These are phyloP conservation scores for Ustilago tritici DNA, from an alignment of 1,284 basidiomycete species.

Conservation along the genomic window DNA sequence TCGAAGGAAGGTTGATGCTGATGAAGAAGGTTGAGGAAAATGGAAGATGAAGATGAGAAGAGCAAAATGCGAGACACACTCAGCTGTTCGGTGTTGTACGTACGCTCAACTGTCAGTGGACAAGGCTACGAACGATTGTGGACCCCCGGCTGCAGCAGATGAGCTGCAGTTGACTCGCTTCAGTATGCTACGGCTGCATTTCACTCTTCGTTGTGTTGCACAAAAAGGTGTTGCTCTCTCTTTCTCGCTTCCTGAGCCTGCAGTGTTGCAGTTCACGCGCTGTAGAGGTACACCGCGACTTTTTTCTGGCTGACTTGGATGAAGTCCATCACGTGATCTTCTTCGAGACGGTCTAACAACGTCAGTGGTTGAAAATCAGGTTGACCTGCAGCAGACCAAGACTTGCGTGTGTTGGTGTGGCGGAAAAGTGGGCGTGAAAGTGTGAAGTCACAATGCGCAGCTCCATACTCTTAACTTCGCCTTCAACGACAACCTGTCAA, in stretches of 20 bases:
- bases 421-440: not conserved
- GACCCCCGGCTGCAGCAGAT: constrained; percentile 1
- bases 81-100: not conserved
- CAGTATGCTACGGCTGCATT: not conserved
- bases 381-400: not conserved
- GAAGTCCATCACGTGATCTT: not conserved
- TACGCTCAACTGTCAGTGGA: not conserved
- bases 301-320: not conserved
- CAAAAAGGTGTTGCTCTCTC: constrained; percentile 19
- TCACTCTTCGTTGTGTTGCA: constrained; percentile 5
- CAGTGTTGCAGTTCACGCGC: constrained; percentile 11
- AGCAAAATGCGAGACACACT: constrained; percentile 1
- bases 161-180: not conserved
- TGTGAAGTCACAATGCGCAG: too few relatives aligned
- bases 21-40: not conserved
- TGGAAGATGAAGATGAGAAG: constrained; percentile 3
- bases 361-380: not conserved
- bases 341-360: not conserved
- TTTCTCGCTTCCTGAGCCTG: not conserved
- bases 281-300: constrained; percentile 5
- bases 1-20: not conserved
- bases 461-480: not conserved
- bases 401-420: constrained; percentile 3
- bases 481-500: not conserved
- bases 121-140: not conserved